Evolutionary conservation across 768 basidiomycete genomes (phyloP), one percentile per base, ranked within the genome.

Genomic region (Pleurotus tuoliensis): DNA sequence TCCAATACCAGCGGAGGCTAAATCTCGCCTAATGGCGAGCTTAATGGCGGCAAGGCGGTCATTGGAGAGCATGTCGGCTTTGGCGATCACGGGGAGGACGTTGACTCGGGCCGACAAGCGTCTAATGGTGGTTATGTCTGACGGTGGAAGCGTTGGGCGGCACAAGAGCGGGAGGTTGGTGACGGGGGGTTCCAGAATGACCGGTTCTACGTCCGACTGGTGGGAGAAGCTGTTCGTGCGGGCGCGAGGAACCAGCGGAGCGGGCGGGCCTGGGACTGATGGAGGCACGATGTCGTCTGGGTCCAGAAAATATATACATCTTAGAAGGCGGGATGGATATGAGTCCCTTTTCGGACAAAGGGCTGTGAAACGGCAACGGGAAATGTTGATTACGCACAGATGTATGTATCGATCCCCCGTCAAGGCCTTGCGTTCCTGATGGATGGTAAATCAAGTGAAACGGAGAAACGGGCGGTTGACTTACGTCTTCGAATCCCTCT

Each of bases 251-350:
- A 88, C 80, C 60, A 83, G 76, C 43, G 88, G 87, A 44, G 77
- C 84, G 57, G 87, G 84, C 41, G 83, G 86, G 20, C 79, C 81
- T 60, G 87, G 76, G 44, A 84, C 82, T 55, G 82, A 77, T 34
- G 86, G 87, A 56, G 88, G 88, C 58, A 90, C 78, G 63, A 92
- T 90, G 68, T 78, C 68, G 76, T 90, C 88, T 55, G 91, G 91
- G 79, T 92, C 88, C 72, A 93, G 75, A 73, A 93, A 90, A 74
- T 93, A 93, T 58, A 93, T 84, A 65, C 90, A 92, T 58, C 90
- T 92, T 72, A 43, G 49, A 30, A 34, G 39, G 39, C 56, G 38
- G 43, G 24, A 59, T 47, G 55, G 30, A 57, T n/a, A 50, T 50
- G 48, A 50, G 48, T 50, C 24, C 27, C 48, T 50, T 50, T 50